A percentile compares a stretch with the other conserved stretches of the same genome.
phyloP scores from a whole-genome alignment of 2,329 filamentous ascomycete genomes.

The Lasiodiplodia gonubiensis region DNA sequence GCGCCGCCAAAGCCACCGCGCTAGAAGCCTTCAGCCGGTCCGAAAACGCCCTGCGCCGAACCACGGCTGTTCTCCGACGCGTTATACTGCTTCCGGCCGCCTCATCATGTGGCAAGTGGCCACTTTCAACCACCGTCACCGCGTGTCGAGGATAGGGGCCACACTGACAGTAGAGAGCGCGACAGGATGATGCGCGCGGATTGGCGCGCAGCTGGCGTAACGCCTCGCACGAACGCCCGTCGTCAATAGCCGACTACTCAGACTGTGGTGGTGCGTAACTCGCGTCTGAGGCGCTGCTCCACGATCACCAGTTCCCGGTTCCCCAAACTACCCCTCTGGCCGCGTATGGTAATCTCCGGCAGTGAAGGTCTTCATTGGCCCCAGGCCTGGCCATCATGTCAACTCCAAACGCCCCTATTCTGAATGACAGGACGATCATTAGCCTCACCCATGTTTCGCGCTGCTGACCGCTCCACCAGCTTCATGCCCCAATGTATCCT shows the following conservation, averaged over 20 bases:
- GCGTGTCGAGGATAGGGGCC: not conserved
- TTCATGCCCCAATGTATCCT: not conserved
- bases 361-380: not conserved
- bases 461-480: conserved; percentile 1
- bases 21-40: not conserved
- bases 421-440: not conserved
- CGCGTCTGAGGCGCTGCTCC: not conserved
- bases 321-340: not conserved
- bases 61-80: not conserved
- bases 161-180: not conserved
- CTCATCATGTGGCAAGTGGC: no score
- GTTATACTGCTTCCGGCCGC: not conserved
- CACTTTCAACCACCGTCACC: no score
- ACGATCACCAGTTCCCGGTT: not conserved
- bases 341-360: conserved; percentile 3
- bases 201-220: not conserved
- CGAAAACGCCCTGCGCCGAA: not conserved
- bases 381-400: not conserved
- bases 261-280: not conserved
- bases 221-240: not conserved
- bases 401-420: conserved; percentile 7
- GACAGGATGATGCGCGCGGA: not conserved
- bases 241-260: not conserved
- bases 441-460: not conserved
- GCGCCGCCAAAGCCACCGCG: not conserved